These are phyloP conservation scores for Microdochium nivale DNA, from an alignment of 2,329 filamentous ascomycete species.

Conservation along the genomic window DNA sequence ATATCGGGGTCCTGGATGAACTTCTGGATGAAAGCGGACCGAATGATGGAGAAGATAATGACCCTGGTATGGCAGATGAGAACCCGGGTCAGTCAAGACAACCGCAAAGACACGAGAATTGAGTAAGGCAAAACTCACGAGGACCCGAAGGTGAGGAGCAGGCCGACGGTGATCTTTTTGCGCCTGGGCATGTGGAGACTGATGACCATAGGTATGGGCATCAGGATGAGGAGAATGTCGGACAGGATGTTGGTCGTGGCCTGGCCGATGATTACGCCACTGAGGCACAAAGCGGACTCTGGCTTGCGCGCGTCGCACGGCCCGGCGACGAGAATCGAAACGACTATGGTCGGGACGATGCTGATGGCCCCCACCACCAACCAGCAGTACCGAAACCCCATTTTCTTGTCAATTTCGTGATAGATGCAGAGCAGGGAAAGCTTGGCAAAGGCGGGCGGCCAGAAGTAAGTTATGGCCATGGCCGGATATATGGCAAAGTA, in stretches of 20 bases:
- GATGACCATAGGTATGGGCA: constrained; percentile 32
- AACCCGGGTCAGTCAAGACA: background rate
- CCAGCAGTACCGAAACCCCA: background rate
- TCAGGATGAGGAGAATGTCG: constrained; percentile 29
- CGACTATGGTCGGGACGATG: constrained; percentile 6
- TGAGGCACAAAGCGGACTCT: constrained; percentile 25
- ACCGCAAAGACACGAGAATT: background rate
- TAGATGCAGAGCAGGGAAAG: background rate
- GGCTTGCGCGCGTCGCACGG: constrained; percentile 13
- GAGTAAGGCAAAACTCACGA: constrained; percentile 17
- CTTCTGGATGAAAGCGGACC: constrained; percentile 5
- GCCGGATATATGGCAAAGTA: background rate
- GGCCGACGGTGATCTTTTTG: constrained; percentile 31
- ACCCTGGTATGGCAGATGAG: constrained; percentile 8
- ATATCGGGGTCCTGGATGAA: constrained; percentile 9
- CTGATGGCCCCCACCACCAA: background rate
- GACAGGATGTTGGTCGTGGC: constrained; percentile 35
- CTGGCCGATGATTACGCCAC: constrained; percentile 32
- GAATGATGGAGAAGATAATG: constrained; percentile 1
- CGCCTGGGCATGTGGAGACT: constrained; percentile 29
- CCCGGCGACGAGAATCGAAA: constrained; percentile 11
- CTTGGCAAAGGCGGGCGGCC: background rate
- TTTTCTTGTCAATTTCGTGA: background rate
- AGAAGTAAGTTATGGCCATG: background rate
- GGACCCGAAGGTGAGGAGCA: constrained; percentile 34